Base-by-base conservation (phyloP, 1,284 basidiomycete species). In the Schizopora paradoxa region DNA sequence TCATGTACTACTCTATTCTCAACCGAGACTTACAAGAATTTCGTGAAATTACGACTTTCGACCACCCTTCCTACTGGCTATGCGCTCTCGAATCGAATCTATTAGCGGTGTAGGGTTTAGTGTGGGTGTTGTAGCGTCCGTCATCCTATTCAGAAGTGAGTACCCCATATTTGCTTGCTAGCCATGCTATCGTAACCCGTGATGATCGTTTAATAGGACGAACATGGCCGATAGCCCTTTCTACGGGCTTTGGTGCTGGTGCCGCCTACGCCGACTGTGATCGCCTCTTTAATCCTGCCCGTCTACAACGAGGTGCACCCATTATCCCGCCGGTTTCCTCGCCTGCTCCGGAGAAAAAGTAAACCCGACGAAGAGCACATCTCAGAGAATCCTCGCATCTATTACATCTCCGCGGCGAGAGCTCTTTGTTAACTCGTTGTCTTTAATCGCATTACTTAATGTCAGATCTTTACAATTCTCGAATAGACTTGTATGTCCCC, bases 241-340 rank as follows among this genome's bases (percentile, higher is more conserved):
- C 89, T 5, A 92, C 93, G 16, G 94, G 95, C 52, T 96, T 90
- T 62, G 92, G 89, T 37, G 73, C 82, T 38, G 91, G 91, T 51
- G 82, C 84, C 47, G 90, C 91, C 37, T 95, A 94, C 66, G 91
- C 91, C 23, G 90, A 97, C 77, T 97, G 93, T 70, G 92, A 97
- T 73, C 85, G 91, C 54, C 88, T 89, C 18, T 95, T 97, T 78
- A 95, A 95, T 72, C 90, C 92, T 14, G 86, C 93, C 51, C 81
- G 91, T 59, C 82, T 95, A 62, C 87, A n/a, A n/a, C n/a, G n/a
- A n/a, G n/a, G n/a, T n/a, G n/a, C n/a, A n/a, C n/a, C n/a, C n/a
- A n/a, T n/a, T n/a, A n/a, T n/a, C n/a, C n/a, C n/a, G n/a, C n/a
- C n/a, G n/a, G n/a, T n/a, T n/a, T n/a, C n/a, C n/a, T n/a, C n/a